Evolutionary conservation across 148 eudicot genomes (phyloP), one percentile per base, ranked within the genome.

Genomic region (Tetragonia tetragonoides): DNA sequence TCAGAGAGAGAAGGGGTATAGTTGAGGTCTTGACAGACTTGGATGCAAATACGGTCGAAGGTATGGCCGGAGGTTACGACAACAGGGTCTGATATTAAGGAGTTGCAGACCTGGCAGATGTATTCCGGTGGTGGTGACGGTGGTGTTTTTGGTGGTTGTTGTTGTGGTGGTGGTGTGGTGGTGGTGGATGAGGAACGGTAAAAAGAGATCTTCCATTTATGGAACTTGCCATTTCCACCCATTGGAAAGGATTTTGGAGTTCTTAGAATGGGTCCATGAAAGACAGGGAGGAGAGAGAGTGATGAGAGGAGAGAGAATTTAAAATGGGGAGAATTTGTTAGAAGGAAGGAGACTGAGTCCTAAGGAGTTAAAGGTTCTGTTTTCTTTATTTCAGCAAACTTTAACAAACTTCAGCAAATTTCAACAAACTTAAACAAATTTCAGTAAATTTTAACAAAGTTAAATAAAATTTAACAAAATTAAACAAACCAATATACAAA

Each of bases 31-130:
- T 24, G 72, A 54, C 97, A 93, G 54, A 86, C 89, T 34, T 88
- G 81, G 0, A 86, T 87, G n/a, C 90, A 87, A 5, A 81, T 57
- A 2, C 97, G 85, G 75, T 95, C 99, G 66, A 91, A 88, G 60
- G 94, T 91, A 41, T 93, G 97, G 8, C 99, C 99, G 3, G 97
- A 90, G 18, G 83, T 75, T 42, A 93, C 81, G 0, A 91, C 89
- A 3, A 90, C 93, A 3, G 99, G 97, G 79, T 95, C 97, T 54
- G 71, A 87, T 72, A 95, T 85, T 10, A 95, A 37, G 34, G 84
- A 80, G 2, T 82, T 81, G 63, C 90, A 90, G 15, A 95, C 77
- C 2, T 97, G 94, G 70, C 99, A 95, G 28, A 93, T 24, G 79
- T 87, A 91, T 21, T 93, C 99, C 6, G 73, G 82, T 0, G 96